These are phyloP conservation scores for Talaromyces adpressus DNA, from an alignment of 495 filamentous ascomycete species.

Conservation along the genomic window DNA sequence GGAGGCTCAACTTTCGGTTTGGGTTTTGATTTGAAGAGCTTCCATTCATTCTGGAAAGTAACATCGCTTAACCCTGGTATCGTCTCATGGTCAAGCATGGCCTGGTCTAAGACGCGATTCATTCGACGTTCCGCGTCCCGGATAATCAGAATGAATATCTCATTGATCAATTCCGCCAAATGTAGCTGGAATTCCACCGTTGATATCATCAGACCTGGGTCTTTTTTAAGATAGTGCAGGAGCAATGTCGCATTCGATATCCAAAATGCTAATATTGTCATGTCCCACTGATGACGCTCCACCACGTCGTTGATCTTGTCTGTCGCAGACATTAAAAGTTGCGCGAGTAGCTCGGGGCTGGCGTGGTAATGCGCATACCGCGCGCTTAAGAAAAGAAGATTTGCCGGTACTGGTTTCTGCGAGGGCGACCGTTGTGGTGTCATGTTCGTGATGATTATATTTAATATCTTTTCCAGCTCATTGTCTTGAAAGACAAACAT, in stretches of 20 bases:
- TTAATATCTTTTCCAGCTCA: constrained; percentile 81
- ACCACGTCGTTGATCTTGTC: constrained; percentile 96
- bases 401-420: constrained; percentile 95
- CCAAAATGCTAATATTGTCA: constrained; percentile 99
- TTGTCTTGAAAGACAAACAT: constrained; percentile 99
- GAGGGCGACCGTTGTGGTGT: constrained; percentile 89
- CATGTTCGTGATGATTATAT: constrained; percentile 98
- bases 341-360: constrained; percentile 73
- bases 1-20: constrained; percentile 76
- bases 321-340: constrained; percentile 77
- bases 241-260: constrained; percentile 94
- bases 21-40: constrained; percentile 83
- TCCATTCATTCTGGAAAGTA: constrained; percentile 97
- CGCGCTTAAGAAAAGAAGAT: constrained; percentile 91
- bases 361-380: constrained; percentile 97
- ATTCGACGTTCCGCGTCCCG: constrained; percentile 94
- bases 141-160: constrained; percentile 98
- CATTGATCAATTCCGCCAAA: constrained; percentile 90
- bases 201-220: constrained; percentile 69
- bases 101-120: constrained; percentile 87
- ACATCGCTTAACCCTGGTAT: constrained; percentile 97
- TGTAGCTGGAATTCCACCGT: constrained; percentile 89
- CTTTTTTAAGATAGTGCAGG: constrained; percentile 95
- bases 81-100: constrained; percentile 96
- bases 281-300: constrained; percentile 94